Evolutionary conservation across 2,329 filamentous ascomycete genomes (phyloP), one percentile per base, ranked within the genome.

Genomic region (Exophiala sp.): DNA sequence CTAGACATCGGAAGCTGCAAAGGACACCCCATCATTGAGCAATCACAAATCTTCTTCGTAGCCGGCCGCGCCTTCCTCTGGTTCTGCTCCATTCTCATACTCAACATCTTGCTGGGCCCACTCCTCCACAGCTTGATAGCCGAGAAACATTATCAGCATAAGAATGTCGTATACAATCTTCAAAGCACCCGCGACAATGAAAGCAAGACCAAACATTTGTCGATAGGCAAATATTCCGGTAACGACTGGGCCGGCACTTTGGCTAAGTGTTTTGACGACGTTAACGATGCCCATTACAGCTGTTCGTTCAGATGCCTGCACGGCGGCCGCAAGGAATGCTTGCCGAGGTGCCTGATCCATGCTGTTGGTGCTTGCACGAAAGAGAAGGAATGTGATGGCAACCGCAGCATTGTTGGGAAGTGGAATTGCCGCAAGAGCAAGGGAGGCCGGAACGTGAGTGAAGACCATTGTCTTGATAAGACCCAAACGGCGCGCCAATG

Each of bases 331-430:
- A 1, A 90, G 69, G 65, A 90, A 89, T 0, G 87, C 87, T 2
- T 81, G 78, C 7, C 86, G 79, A 0, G 87, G 87, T 0, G 84
- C 86, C 18, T 81, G 78, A 61, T 90, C 87, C 86, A 90, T 90
- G 45, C 76, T 83, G 51, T 82, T 78, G 0, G 80, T 79, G 56
- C 80, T 82, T 0, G 85, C 76, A 6, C 87, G 79, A 9, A 86
- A 72, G 12, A 86, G 44, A 9, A 89, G 72, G 52, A 89, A 80
- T 0, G 75, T 67, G 42, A 88, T 74, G 0, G 85, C 78, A 4
- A 84, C 57, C 9, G 72, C 72, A 0, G 83, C 69, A 3, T 75
- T 72, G 16, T 72, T 68, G 0, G 84, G 82, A 0, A 85, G 63
- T 0, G 83, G 81, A 18, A 89, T 81, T 16, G 89, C 68, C 11